Base-by-base conservation (phyloP, 306 rosid species). In the Prunus armeniaca region DNA sequence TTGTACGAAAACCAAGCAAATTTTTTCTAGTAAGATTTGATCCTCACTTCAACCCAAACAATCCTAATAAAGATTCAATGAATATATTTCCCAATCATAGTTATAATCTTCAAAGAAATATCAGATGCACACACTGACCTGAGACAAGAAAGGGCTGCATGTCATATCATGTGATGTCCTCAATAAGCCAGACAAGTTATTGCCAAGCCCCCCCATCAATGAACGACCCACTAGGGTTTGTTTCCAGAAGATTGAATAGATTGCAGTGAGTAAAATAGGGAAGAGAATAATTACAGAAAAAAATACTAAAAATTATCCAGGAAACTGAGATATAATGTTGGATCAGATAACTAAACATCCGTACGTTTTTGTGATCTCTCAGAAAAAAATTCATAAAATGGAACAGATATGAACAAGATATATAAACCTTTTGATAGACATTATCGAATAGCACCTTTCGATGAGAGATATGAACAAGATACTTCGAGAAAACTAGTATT, bases 221-320 rank as follows among this genome's bases (percentile, higher is more conserved):
- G 95, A 85, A 78, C 88, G 89, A 3, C 98, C 90, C 67, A 71
- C 96, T 90, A 45, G 50, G 20, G 28, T 57, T 58, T 38, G 41
- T 68, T 38, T 77, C 77, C 63, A 43, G 55, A 72, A 75, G 34
- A 75, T 49, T 56, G 58, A 70, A 68, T 4, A 67, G 11, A 43
- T 64, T 28, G 22, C 34, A 69, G 75, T 41, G 18, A 69, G 69
- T 49, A 34, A 34, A 74, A 71, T 15, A 12, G 4, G 58, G 34
- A 25, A 47, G 19, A 50, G 3, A 58, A 74, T 56, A 34, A 8
- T 55, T 54, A 19, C 61, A 72, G 12, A 45, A 47, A 22, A 30
- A 61, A 2, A 41, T 18, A 69, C 13, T 20, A 27, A 67, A 61
- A 57, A 30, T 19, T 8, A 17, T 10, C 50, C 66, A 41, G 14